Evolutionary conservation across 2,329 filamentous ascomycete species (phyloP).

Genomic region (Teratosphaeria pseudoeucalypti): DNA sequence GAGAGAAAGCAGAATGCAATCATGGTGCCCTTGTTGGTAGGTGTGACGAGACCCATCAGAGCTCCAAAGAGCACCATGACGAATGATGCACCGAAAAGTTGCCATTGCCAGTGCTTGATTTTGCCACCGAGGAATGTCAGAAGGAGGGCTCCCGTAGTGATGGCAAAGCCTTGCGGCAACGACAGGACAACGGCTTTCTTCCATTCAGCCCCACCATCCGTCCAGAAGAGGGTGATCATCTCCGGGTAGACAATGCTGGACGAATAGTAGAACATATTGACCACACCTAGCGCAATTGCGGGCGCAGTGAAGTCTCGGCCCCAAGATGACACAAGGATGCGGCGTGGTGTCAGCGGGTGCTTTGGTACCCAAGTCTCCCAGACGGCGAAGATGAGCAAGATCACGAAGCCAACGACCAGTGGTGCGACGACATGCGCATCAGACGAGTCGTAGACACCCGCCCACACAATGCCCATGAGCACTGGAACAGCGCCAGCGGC

Average conservation of each 20-base stretch:
- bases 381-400: slow-evolving; percentile 21
- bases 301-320: slow-evolving; percentile 39
- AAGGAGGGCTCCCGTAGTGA: slow-evolving; percentile 33
- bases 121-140: slow-evolving; percentile 33
- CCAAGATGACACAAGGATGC: slow-evolving; percentile 34
- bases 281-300: slow-evolving; percentile 29
- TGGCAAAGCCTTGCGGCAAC: slow-evolving; percentile 36
- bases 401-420: slow-evolving; percentile 23
- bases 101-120: slow-evolving; percentile 40
- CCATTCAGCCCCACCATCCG: slow-evolving; percentile 6
- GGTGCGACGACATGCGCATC: slow-evolving; percentile 23
- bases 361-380: slow-evolving; percentile 25
- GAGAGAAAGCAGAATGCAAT: slow-evolving; percentile 40
- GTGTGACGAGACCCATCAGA: slow-evolving; percentile 34
- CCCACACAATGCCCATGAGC: slow-evolving; percentile 27
- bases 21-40: slow-evolving; percentile 29
- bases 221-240: slow-evolving; percentile 38
- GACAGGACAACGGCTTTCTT: slow-evolving; percentile 26
- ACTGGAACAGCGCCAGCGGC: slow-evolving; percentile 19
- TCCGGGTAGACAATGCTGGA: slow-evolving; percentile 15
- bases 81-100: slow-evolving; percentile 32
- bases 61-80: slow-evolving; percentile 41
- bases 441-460: slow-evolving; percentile 15
- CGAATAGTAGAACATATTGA: slow-evolving; percentile 45
- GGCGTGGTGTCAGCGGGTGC: slow-evolving; percentile 32